Conservation (phyloP, 352 stramenopile genomes). For the Aphanomyces invadans region DNA sequence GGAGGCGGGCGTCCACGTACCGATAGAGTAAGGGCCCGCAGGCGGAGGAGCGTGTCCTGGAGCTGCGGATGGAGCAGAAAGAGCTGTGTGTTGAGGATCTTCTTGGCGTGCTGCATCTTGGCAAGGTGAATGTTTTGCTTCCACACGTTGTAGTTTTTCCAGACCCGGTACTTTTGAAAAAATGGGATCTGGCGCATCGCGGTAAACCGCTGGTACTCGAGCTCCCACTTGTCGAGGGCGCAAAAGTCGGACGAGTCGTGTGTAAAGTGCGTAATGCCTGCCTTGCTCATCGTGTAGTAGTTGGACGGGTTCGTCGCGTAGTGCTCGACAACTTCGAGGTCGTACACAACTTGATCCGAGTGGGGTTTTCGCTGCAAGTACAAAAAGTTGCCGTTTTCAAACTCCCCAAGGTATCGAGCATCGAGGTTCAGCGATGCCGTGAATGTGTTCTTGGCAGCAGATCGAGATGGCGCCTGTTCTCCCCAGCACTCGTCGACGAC, state of each 20-base stretch:
- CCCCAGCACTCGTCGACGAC: neutral
- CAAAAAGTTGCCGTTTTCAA: slow-evolving; percentile 73
- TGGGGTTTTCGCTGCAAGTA: slow-evolving; percentile 63
- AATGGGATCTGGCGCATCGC: slow-evolving; percentile 87
- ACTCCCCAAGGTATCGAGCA: slow-evolving; percentile 61
- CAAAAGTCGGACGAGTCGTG: slow-evolving; percentile 85
- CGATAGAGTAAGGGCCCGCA: slow-evolving; percentile 45
- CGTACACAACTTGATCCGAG: slow-evolving; percentile 72
- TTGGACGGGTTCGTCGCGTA: slow-evolving; percentile 71
- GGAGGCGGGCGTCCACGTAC: too few species aligned
- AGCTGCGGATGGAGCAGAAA: slow-evolving; percentile 87
- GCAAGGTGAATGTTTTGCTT: slow-evolving; percentile 74
- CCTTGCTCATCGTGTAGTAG: slow-evolving; percentile 91
- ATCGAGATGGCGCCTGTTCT: neutral
- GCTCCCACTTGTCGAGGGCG: slow-evolving; percentile 88
- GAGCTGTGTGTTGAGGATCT: slow-evolving; percentile 66
- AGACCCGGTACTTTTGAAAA: slow-evolving; percentile 88
- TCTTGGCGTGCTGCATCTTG: slow-evolving; percentile 85
- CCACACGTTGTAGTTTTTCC: slow-evolving; percentile 94
- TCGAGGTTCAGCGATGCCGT: slow-evolving; percentile 69
- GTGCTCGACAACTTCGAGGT: slow-evolving; percentile 74
- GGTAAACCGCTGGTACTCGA: slow-evolving; percentile 87
- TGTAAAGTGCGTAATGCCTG: slow-evolving; percentile 91
- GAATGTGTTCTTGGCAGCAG: slow-evolving; percentile 38
- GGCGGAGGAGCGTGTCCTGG: slow-evolving; percentile 61